A percentile compares a stretch with the other conserved stretches of the same genome.
Conservation (phyloP, 768 basidiomycete genomes). For the Filobasidium floriforme region DNA sequence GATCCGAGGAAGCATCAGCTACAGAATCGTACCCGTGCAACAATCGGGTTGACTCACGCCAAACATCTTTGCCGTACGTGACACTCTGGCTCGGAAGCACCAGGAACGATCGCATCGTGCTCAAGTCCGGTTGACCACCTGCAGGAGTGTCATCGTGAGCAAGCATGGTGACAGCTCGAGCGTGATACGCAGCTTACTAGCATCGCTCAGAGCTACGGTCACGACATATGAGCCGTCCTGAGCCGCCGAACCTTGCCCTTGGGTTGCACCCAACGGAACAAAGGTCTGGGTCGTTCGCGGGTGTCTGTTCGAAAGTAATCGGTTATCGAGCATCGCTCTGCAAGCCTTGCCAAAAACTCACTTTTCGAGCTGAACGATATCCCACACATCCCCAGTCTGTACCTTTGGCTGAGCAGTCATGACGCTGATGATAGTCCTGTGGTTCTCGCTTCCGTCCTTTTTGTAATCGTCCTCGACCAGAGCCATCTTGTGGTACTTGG, state of each 20-base stretch:
- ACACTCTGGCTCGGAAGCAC: constrained; percentile 77
- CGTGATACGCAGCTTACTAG: not conserved
- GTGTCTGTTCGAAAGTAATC: constrained; percentile 25
- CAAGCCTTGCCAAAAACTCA: no score
- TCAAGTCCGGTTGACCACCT: constrained; percentile 70
- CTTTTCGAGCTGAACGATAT: constrained; percentile 34
- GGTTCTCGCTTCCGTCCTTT: constrained; percentile 15
- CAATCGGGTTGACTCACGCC: constrained; percentile 53
- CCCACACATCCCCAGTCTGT: constrained; percentile 25
- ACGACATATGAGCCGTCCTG: constrained; percentile 64
- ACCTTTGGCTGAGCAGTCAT: constrained; percentile 22
- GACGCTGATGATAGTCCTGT: constrained; percentile 24
- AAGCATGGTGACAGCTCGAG: constrained; percentile 42
- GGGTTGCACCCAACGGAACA: constrained; percentile 67
- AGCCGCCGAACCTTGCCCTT: constrained; percentile 41
- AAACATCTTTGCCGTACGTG: constrained; percentile 70
- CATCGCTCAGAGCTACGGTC: constrained; percentile 72
- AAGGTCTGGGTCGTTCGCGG: constrained; percentile 76
- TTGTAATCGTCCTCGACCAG: constrained; percentile 48
- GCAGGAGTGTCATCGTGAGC: no score
- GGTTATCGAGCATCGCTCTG: not conserved
- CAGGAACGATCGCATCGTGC: constrained; percentile 69
- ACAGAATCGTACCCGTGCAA: no score
- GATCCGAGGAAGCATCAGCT: no score
- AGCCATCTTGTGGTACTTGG: constrained; percentile 86